Evolutionary conservation across 2,329 filamentous ascomycete species (phyloP), one percentile per base, ranked within the genome.

Genomic region (Fusarium musae): DNA sequence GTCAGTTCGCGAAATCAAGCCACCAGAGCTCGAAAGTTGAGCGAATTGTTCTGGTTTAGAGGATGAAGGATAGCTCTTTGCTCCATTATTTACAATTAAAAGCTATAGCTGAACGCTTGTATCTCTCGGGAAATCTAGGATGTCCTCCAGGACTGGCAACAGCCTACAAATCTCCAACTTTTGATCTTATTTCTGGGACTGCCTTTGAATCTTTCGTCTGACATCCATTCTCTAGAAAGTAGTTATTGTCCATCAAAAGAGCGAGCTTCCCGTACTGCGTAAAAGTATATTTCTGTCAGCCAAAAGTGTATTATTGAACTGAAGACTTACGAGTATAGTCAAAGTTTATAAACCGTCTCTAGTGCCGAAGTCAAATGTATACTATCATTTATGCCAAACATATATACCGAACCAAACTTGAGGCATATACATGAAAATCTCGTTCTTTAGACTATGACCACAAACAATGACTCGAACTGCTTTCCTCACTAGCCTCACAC

Each of bases 161-260:
- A 37, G 8, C n/a, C 3, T 16, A 21, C 2, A 6, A 26, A 6
- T 4, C 32, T 36, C 17, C 6, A 21, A 21, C 4, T 15, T 9
- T n/a, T 17, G 4, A n/a, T 32, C 4, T 3, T 9, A 16, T 2
- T 16, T 36, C 11, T 36, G 4, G 4, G n/a, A 10, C 9, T 26
- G 12, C 17, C 12, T 15, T 26, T 3, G 8, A 13, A 34, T 10
- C 2, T 23, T 11, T 1, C 8, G 1, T 34, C 19, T 15, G 5
- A 11, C 19, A 26, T 16, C 9, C 9, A 15, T 26, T 21, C 23
- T 26, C 16, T 8, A 37, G 13, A 17, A 26, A 37, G 16, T 6
- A 21, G 17, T 37, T 26, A 5, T 23, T 19, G 9, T 36, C n/a
- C 7, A 26, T 26, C 6, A 5, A 37, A 9, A 21, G 17, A 3